Base-by-base conservation (phyloP, 306 rosid genomes). In the Abrus precatorius region DNA sequence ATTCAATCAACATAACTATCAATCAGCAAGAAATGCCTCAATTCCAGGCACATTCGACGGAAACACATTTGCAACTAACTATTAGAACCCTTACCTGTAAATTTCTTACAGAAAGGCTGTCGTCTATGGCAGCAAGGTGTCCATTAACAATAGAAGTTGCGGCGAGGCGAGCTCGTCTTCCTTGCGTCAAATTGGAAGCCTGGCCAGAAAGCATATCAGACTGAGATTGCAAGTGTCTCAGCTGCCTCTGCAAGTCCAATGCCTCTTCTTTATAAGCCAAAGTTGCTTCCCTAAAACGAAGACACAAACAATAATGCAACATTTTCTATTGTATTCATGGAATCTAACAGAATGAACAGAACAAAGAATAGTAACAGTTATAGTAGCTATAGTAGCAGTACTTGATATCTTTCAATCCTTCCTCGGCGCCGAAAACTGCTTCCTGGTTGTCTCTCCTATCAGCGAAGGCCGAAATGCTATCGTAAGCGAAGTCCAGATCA, bases 61-160 rank as follows among this genome's bases (percentile, higher is more conserved):
- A 36, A 36, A 36, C 4, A 36, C 40, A 36, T 36, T 36, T 20
- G 20, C 20, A 20, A 20, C 20, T 20, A 20, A 36, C 40, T 36
- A 36, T 0, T 8, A 27, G 13, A 64, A 20, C 7, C 34, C 70
- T 14, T 20, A 93, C 97, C 98, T 93, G 92, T 69, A 95, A 83
- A 88, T 95, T 95, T 83, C 97, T 89, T 0, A 89, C 98, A 1
- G 99, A 93, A 53, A 95, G 89, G 81, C 89, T 90, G 72, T 95
- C 97, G 65, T 93, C 99, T 60, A 93, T 83, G 0, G 85, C 81
- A 33, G 96, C 74, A 10, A 95, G 94, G 80, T 91, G 97, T 66
- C 99, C 99, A 33, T 89, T 95, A 76, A 95, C 94, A 74, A 85
- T 84, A 34, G 99, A 93, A 73, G 99, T 93, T n/a, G 99, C 97